Evolutionary conservation across 2,329 filamentous ascomycete genomes (phyloP), one percentile per base, ranked within the genome.

Genomic region (Byssoonygena ceratinophila): DNA sequence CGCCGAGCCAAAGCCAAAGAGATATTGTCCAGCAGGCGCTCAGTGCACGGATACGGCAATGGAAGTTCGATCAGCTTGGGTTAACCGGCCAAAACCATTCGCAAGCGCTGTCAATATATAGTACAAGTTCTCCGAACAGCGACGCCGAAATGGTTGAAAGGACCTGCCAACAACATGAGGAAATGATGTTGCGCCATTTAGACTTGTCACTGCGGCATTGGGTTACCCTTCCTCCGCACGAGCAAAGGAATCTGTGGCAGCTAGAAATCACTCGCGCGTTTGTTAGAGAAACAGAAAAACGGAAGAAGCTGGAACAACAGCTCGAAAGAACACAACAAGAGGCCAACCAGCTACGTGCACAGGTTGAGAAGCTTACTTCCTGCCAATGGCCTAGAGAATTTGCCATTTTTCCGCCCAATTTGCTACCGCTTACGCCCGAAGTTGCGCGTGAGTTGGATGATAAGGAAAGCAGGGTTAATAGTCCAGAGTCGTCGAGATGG

Each of bases 201-300:
- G 78, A 85, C n/a, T 80, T 83, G 12, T 82, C 87, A 0, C 94
- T 82, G 64, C 76, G 78, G 5, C 83, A 87, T 39, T 97, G 90
- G 90, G 79, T 79, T 48, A 73, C 74, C 1, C 72, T 92, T 23
- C 69, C 81, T 0, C 58, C 66, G 1, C 76, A 78, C 32, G 74
- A 78, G 20, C 76, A 78, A 49, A 64, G 62, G 50, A 67, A 74
- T 18, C 55, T 64, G 14, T 76, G 74, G 74, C 71, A 71, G 44
- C 63, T 74, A 4, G 74, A 75, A 50, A 67, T 74, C 50, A 68
- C 68, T 7, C 68, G 72, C 46, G 71, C 73, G n/a, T 75, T 71
- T 56, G 71, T 66, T 8, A 64, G 66, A 2, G 73, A 75, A 54
- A 57, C 65, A 37, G 71, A 74, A 51, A 71, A 68, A 52, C 69